These are phyloP conservation scores for Rhodomyrtus psidioides DNA, from an alignment of 441 rosid species.

Conservation along the genomic window DNA sequence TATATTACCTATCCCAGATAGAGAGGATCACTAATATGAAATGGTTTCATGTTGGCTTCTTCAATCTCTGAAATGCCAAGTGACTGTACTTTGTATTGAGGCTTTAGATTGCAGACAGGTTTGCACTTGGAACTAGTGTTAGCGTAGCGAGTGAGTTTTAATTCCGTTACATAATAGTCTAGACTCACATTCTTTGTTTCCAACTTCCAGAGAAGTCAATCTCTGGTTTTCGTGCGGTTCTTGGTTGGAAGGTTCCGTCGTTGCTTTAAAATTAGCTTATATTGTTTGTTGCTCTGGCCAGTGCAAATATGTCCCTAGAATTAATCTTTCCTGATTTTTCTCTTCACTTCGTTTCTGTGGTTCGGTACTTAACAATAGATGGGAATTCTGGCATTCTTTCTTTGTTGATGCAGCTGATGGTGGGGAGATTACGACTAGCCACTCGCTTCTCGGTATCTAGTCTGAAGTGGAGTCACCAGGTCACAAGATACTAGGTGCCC, in stretches of 20 bases:
- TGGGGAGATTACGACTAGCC: constrained; percentile 57
- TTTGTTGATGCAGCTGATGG: constrained; percentile 28
- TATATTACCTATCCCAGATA: background rate
- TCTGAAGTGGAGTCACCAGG: constrained; percentile 65
- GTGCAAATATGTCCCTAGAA: background rate
- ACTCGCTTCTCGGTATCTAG: constrained; percentile 75
- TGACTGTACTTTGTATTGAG: background rate
- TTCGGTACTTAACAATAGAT: too few relatives aligned
- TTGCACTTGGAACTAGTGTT: background rate
- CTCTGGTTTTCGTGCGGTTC: background rate
- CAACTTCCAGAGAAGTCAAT: background rate
- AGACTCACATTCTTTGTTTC: background rate
- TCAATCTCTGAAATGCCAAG: background rate
- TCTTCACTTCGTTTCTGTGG: too few relatives aligned
- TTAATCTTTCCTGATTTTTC: background rate
- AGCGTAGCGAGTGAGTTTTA: background rate
- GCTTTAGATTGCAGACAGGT: background rate
- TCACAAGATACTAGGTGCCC: constrained; percentile 49
- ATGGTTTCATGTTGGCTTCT: background rate
- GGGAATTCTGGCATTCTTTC: background rate
- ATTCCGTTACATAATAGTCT: background rate
- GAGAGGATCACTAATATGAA: background rate
- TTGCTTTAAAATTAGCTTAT: background rate
- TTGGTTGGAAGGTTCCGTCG: background rate
- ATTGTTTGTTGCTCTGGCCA: background rate